Evolutionary conservation across 1,139 yeast species (phyloP), one percentile per base, ranked within the genome.

Genomic region (Saccharomyces uvarum): DNA sequence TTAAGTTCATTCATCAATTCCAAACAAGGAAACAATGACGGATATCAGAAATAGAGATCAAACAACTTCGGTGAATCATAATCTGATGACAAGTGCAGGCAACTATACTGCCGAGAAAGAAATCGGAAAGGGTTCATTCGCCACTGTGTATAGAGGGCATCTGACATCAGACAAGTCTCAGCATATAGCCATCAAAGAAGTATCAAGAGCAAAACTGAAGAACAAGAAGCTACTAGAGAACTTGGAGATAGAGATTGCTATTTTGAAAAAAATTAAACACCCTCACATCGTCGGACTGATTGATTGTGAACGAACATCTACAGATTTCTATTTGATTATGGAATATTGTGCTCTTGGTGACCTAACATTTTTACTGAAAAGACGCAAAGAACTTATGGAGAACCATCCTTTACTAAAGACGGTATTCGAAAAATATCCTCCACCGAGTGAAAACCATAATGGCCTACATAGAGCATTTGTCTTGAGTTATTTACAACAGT

Each of bases 321-420:
- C 86, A 9, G 89, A 91, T 70, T 88, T 90, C 73, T 95, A 89
- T 70, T 75, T 93, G 60, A 83, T 91, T n/a, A 93, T 93, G 98
- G 98, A 93, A 69, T 93, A 89, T 72, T 93, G 99, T 69, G 84
- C 97, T 0, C 76, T 93, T 71, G 99, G 99, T 8, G 99, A 93
- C 72, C 77, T 93, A 58, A 87, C 96, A 0, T 88, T 84, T 66
- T 86, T 93, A 63, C 90, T 93, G 54, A 81, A 88, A 64, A 84
- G 82, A 68, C 79, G 93, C 65, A 80, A 80, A 60, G 90, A 86
- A 66, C 74, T 91, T 48, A 80, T 82, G 31, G 78, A 80, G 60
- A 82, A 88, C 3, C 90, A 89, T 67, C 97, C 97, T 0, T 79
- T 88, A 49, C 81, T 91, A 47, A 83, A 85, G 33, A 81, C 89